Base-by-base conservation (phyloP, 371 early-diverging fungal species). In the Paraphysoderma sedebokerense region DNA sequence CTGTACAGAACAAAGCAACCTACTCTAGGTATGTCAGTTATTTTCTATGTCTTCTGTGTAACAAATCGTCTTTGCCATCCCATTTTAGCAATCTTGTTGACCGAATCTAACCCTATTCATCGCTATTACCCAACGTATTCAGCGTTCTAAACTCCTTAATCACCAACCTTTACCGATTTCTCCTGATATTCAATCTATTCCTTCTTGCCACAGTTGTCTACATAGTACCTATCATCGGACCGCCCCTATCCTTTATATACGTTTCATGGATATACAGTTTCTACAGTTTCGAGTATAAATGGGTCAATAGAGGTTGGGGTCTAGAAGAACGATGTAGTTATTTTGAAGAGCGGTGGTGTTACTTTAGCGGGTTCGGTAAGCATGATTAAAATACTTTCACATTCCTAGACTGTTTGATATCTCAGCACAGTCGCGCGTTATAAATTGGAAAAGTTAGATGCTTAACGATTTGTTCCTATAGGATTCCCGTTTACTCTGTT, bases 231-330 rank as follows among this genome's bases (percentile, higher is more conserved):
- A 29, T 24, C 1, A n/a, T 58, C 7, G 62, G 61, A 1, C 51
- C 49, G 2, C 7, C 38, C 9, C 6, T 54, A 1, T 34, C 50
- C 17, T 61, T 62, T 29, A 7, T 48, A 8, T 27, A 38, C 11
- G 52, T 53, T 15, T 44, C 46, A 27, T 63, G 57, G 53, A 12
- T 60, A 13, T 34, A 47, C 22, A 26, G 58, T 2, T 58, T 63
- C 32, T 57, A 61, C 38, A 19, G 54, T 5, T 67, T 68, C 39
- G 65, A 65, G 48, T 68, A 65, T 51, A 46, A 53, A 37, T 62
- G 60, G 61, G 26, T 38, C 28, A 36, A 47, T 23, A 37, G 48
- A 30, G 52, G 54, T 7, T 62, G 63, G 62, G 26, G 47, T 26
- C 33, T 64, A 9, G 46, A 57, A 32, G 38, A 47, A 38, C 42